Evolutionary conservation across 129 eudicot species (phyloP).

Genomic region (Chrysanthemum lavandulifolium): DNA sequence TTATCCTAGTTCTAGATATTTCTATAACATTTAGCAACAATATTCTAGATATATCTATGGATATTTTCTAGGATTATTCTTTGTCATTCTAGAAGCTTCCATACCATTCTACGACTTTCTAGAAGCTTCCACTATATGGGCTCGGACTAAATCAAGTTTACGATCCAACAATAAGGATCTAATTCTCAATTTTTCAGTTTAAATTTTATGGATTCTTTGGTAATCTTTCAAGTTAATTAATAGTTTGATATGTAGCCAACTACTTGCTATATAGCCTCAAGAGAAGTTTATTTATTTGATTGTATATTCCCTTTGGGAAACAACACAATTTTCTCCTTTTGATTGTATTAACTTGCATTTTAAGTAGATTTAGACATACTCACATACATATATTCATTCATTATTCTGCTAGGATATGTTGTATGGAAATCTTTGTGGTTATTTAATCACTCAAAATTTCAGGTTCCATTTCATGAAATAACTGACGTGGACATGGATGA

Average conservation of each 20-base stretch:
- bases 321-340: not conserved
- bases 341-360: too few species aligned
- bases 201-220: too few species aligned
- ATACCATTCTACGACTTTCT: too few species aligned
- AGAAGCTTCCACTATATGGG: too few species aligned
- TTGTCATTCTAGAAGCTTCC: too few species aligned
- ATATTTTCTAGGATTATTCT: too few species aligned
- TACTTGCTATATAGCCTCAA: not conserved
- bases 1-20: too few species aligned
- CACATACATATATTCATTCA: not conserved
- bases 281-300: not conserved
- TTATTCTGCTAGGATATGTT: not conserved
- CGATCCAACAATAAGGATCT: too few species aligned
- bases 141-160: too few species aligned
- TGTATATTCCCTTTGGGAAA: not conserved
- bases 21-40: too few species aligned
- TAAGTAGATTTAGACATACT: not conserved
- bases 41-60: too few species aligned
- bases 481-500: conserved; percentile 73
- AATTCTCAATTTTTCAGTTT: too few species aligned
- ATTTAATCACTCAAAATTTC: not conserved
- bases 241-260: not conserved
- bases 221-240: not conserved
- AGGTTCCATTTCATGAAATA: conserved; percentile 53
- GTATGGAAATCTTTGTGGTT: not conserved